A percentile compares a stretch with the other conserved stretches of the same genome.
phyloP scores from a whole-genome alignment of 371 early-diverging fungal genomes.

The Ecytonucleospora hepatopenaei region DNA sequence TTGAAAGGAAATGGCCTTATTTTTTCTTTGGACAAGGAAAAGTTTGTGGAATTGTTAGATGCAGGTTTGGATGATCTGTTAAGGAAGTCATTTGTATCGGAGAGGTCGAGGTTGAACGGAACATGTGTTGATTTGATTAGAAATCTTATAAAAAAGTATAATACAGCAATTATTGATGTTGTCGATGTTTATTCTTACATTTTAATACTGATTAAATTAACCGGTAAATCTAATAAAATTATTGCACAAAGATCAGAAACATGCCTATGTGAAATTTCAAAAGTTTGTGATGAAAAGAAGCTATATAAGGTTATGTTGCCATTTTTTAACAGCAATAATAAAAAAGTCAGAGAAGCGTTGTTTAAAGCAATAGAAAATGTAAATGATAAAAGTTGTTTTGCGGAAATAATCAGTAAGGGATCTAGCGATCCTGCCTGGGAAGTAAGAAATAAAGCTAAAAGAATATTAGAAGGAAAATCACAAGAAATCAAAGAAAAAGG shows the following conservation, averaged over 20 bases:
- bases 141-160: background rate
- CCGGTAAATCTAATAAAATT: conserved; percentile 33
- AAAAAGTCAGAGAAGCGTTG: conserved; percentile 30
- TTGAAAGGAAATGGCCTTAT: background rate
- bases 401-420: conserved; percentile 23
- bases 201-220: conserved; percentile 18
- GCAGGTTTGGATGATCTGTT: conserved; percentile 17
- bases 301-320: conserved; percentile 14
- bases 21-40: background rate
- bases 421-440: conserved; percentile 27
- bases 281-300: conserved; percentile 3
- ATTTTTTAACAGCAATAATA: conserved; percentile 20
- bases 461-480: background rate
- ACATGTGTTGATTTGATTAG: conserved; percentile 21
- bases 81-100: conserved; percentile 31
- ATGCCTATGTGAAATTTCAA: conserved; percentile 10
- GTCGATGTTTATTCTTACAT: too few relatives aligned
- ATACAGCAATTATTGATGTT: too few relatives aligned
- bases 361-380: conserved; percentile 15
- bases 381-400: background rate
- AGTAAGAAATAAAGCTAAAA: conserved; percentile 24
- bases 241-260: conserved; percentile 27
- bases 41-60: background rate
- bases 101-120: conserved; percentile 38
- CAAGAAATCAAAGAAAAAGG: background rate